Evolutionary conservation across 1,139 yeast species (phyloP).

Genomic region (Yamadazyma diddensiae): DNA sequence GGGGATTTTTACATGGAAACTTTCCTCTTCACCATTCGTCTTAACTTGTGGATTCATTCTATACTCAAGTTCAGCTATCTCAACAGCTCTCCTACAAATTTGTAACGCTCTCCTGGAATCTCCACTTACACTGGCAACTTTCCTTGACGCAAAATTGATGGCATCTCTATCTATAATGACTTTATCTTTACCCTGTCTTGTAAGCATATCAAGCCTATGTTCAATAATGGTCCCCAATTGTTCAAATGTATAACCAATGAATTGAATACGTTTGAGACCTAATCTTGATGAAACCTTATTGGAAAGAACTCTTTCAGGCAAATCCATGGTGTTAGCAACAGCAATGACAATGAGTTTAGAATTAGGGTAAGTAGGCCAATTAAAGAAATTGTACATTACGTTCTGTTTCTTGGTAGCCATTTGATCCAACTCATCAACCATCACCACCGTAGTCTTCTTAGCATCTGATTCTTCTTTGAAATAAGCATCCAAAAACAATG

Average conservation of each 20-base stretch:
- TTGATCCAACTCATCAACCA: conserved; percentile 92
- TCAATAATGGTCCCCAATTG: conserved; percentile 76
- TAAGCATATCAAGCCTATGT: conserved; percentile 60
- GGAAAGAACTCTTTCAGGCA: conserved; percentile 84
- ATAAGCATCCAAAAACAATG: conserved; percentile 36
- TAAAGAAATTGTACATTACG: conserved; percentile 92
- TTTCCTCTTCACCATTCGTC: conserved; percentile 17
- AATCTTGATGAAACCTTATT: conserved; percentile 89
- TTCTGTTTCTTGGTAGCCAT: conserved; percentile 80
- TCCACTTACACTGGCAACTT: conserved; percentile 94
- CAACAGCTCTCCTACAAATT: conserved; percentile 87
- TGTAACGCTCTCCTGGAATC: conserved; percentile 94
- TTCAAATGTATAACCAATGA: conserved; percentile 80
- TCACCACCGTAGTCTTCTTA: conserved; percentile 62
- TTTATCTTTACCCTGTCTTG: conserved; percentile 34
- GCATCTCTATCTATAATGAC: conserved; percentile 69
- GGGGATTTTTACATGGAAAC: conserved; percentile 58
- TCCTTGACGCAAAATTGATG: conserved; percentile 85
- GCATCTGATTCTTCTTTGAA: conserved; percentile 25
- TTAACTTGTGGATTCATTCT: conserved; percentile 5
- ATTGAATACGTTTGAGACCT: conserved; percentile 83
- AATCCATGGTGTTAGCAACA: conserved; percentile 95
- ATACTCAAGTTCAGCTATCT: conserved; percentile 69
- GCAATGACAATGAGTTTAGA: conserved; percentile 87
- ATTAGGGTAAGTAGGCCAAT: conserved; percentile 87